These are phyloP conservation scores for Pyrenophora teres DNA, from an alignment of 2,329 filamentous ascomycete genomes.

Conservation along the genomic window DNA sequence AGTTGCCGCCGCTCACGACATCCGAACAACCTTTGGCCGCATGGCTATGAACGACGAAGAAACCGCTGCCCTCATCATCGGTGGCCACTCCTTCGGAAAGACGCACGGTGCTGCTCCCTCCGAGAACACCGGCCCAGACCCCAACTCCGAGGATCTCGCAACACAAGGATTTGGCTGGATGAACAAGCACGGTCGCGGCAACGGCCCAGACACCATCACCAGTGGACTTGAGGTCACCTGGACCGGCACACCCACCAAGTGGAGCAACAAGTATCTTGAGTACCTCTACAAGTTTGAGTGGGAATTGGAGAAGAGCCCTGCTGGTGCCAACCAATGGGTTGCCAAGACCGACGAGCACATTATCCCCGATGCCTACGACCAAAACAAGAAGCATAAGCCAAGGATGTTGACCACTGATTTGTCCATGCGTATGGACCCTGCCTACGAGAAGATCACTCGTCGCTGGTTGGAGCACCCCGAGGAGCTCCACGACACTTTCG, in stretches of 20 bases:
- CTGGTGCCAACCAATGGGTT: slow-evolving; percentile 76
- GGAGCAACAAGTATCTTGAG: slow-evolving; percentile 75
- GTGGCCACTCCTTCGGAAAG: slow-evolving; percentile 80
- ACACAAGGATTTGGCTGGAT: slow-evolving; percentile 74
- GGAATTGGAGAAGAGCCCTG: slow-evolving; percentile 75
- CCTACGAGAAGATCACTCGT: slow-evolving; percentile 76
- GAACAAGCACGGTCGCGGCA: slow-evolving; percentile 67
- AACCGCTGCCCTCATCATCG: slow-evolving; percentile 78
- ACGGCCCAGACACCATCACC: slow-evolving; percentile 74
- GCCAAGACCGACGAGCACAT: slow-evolving; percentile 69
- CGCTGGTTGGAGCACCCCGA: slow-evolving; percentile 71
- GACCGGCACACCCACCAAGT: slow-evolving; percentile 76
- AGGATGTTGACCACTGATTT: slow-evolving; percentile 78
- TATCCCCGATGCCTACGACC: slow-evolving; percentile 73
- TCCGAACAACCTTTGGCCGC: slow-evolving; percentile 73
- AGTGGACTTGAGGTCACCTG: slow-evolving; percentile 79
- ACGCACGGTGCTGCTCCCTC: slow-evolving; percentile 73
- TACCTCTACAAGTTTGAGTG: slow-evolving; percentile 80
- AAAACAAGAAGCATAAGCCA: slow-evolving; percentile 73
- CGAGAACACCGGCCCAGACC: slow-evolving; percentile 69
- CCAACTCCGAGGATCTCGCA: slow-evolving; percentile 66
- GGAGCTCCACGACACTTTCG: slow-evolving; percentile 70
- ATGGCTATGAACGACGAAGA: slow-evolving; percentile 87
- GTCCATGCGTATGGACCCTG: slow-evolving; percentile 71
- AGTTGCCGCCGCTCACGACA: slow-evolving; percentile 70